Conservation (phyloP, 768 basidiomycete genomes). For the Leccinum uliginosum region DNA sequence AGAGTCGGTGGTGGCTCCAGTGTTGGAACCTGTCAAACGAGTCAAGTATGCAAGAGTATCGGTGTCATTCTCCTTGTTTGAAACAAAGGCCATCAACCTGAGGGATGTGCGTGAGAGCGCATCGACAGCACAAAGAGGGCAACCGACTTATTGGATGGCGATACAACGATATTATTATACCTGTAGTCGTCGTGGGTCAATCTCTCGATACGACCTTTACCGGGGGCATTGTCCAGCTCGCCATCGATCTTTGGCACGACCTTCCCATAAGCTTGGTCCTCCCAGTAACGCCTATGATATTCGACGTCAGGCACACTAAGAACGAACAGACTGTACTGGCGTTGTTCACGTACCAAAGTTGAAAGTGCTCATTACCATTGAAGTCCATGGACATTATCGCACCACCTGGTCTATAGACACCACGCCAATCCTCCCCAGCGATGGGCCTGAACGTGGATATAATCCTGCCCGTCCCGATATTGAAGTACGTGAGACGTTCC, state of each 20-base stretch:
- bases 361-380: conserved; percentile 37
- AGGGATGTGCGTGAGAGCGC: conserved; percentile 2
- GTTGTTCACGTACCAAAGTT: conserved; percentile 33
- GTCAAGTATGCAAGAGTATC: conserved; percentile 38
- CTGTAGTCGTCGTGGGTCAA: conserved; percentile 37
- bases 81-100: conserved; percentile 37
- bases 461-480: conserved; percentile 35
- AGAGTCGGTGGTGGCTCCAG: conserved; percentile 27
- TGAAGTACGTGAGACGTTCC: conserved; percentile 37
- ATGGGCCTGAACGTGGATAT: conserved; percentile 32
- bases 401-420: conserved; percentile 33
- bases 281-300: conserved; percentile 39
- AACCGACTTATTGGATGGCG: conserved; percentile 35
- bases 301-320: background rate
- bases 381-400: conserved; percentile 39
- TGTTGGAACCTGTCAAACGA: conserved; percentile 28
- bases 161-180: conserved; percentile 28
- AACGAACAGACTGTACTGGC: background rate
- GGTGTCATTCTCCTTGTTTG: conserved; percentile 38
- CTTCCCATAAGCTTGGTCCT: conserved; percentile 26
- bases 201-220: conserved; percentile 38
- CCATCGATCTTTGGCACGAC: conserved; percentile 33
- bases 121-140: background rate
- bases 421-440: conserved; percentile 39
- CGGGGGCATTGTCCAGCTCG: conserved; percentile 37